Evolutionary conservation across 805 yeast species (phyloP).

Genomic region (Myxozyma sirexii): DNA sequence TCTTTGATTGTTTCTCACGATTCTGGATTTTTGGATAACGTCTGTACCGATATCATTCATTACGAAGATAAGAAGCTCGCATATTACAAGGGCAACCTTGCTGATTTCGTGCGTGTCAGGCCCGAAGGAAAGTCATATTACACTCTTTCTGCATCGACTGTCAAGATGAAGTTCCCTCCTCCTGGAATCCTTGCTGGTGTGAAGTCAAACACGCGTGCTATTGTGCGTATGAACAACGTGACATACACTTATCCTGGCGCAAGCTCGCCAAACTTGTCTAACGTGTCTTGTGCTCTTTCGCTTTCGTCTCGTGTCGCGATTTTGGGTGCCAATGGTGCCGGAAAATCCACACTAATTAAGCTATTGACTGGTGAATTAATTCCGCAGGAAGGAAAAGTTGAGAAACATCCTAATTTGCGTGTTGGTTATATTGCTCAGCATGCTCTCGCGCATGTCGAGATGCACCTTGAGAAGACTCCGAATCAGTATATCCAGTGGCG

Average conservation of each 20-base stretch:
- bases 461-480: slow-evolving; percentile 96
- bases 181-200: slow-evolving; percentile 98
- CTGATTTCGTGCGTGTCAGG: slow-evolving; percentile 84
- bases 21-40: slow-evolving; percentile 92
- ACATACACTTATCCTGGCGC: slow-evolving; percentile 91
- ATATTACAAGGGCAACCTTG: slow-evolving; percentile 93
- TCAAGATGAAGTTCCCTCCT: slow-evolving; percentile 97
- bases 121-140: slow-evolving; percentile 98
- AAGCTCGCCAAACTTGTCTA: slow-evolving; percentile 71
- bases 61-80: slow-evolving; percentile 93
- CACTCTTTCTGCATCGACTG: slow-evolving; percentile 87
- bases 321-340: slow-evolving; percentile 98
- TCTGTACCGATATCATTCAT: slow-evolving; percentile 95
- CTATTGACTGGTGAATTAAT: slow-evolving; percentile 88
- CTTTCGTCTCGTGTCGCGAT: slow-evolving; percentile 96
- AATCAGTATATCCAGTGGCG: slow-evolving; percentile 98
- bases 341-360: slow-evolving; percentile 94
- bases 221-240: slow-evolving; percentile 82
- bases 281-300: slow-evolving; percentile 88
- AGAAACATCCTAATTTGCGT: slow-evolving; percentile 97
- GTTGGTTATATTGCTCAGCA: slow-evolving; percentile 99
- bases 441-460: slow-evolving; percentile 95
- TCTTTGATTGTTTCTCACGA: slow-evolving; percentile 97
- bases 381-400: slow-evolving; percentile 86
- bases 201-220: slow-evolving; percentile 90